Conservation (phyloP, 495 filamentous ascomycete species). For the Usnea hakonensis region DNA sequence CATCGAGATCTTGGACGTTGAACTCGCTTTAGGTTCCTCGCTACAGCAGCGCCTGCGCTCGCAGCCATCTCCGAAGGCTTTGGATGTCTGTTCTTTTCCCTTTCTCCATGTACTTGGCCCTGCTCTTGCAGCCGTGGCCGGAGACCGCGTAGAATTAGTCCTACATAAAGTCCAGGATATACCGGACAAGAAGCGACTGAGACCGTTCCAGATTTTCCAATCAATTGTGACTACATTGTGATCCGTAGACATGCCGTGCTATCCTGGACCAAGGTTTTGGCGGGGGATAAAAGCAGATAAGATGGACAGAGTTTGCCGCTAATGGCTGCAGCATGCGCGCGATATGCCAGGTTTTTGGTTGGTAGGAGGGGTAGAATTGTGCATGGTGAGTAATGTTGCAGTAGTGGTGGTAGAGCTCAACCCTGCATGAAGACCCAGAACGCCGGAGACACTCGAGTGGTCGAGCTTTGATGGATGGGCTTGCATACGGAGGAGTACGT, state of each 20-base stretch:
- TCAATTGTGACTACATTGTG: not conserved
- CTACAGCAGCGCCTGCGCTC: no score
- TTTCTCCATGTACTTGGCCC: no score
- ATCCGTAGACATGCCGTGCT: not conserved
- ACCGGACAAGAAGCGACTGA: no score
- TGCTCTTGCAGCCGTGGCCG: not conserved
- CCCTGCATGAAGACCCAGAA: slow-evolving; percentile 10
- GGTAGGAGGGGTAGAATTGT: not conserved
- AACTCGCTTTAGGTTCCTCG: no score
- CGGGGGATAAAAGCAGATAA: slow-evolving; percentile 1
- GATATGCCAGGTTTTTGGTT: not conserved
- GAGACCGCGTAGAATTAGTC: not conserved
- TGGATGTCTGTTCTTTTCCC: not conserved
- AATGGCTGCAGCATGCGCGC: not conserved
- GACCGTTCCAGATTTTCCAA: not conserved
- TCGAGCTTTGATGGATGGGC: not conserved
- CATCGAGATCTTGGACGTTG: no score
- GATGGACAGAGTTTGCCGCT: not conserved
- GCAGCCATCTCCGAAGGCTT: no score
- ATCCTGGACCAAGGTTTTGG: not conserved
- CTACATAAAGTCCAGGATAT: not conserved
- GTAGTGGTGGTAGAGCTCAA: not conserved
- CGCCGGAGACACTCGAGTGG: not conserved
- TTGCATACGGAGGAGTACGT: not conserved
- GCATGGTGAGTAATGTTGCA: not conserved